These are phyloP conservation scores for Rhizopus arrhizus DNA, from an alignment of 371 early-diverging fungal genomes.

Conservation along the genomic window DNA sequence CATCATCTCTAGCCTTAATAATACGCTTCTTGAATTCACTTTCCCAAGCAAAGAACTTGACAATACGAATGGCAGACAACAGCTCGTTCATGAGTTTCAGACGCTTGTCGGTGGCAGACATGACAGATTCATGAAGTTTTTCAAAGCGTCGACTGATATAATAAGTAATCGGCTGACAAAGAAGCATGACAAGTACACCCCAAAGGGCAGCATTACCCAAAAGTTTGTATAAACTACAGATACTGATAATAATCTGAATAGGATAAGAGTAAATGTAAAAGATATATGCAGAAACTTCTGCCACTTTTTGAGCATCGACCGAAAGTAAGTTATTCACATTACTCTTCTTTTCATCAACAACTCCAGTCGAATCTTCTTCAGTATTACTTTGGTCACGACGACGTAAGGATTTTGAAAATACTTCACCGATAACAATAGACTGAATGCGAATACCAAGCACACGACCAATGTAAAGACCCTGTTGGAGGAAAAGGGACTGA, in stretches of 20 bases:
- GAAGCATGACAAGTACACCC: constrained; percentile 63
- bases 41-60: constrained; percentile 88
- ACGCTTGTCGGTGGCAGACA: constrained; percentile 66
- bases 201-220: constrained; percentile 68
- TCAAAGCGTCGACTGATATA: constrained; percentile 55
- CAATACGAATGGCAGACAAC: constrained; percentile 73
- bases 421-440: constrained; percentile 64
- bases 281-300: constrained; percentile 54
- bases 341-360: constrained; percentile 11
- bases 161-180: constrained; percentile 63
- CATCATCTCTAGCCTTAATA: constrained; percentile 48
- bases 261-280: constrained; percentile 65
- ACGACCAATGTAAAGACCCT: constrained; percentile 61
- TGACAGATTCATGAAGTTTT: constrained; percentile 52
- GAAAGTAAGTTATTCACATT: constrained; percentile 59
- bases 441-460: constrained; percentile 57
- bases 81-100: constrained; percentile 71
- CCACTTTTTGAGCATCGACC: constrained; percentile 62
- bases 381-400: constrained; percentile 51
- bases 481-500: constrained; percentile 54
- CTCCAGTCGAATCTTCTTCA: background rate
- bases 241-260: constrained; percentile 59
- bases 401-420: constrained; percentile 59
- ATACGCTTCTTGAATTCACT: constrained; percentile 63
- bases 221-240: constrained; percentile 63